Base-by-base conservation (phyloP, 2,329 filamentous ascomycete genomes). In the Aspergillus pseudoglaucus region DNA sequence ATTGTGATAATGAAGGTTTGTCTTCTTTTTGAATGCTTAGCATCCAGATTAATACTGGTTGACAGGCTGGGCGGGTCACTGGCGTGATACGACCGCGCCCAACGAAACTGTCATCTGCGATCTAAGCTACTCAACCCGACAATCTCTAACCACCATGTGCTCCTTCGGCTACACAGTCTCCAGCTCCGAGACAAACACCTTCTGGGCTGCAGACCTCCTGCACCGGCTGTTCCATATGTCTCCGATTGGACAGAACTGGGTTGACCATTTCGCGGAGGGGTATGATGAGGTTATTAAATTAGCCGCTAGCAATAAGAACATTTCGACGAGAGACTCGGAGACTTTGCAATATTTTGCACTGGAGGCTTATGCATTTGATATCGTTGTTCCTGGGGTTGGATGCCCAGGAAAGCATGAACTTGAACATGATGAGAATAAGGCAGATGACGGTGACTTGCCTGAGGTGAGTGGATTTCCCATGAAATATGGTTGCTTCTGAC, bases 81-180 rank as follows among this genome's bases (percentile, higher is more conserved):
- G 79, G 79, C 79, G 84, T 47, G 83, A 83, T 39, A 59, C 64
- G 22, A 87, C 87, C 51, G 83, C 76, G 2, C 81, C 82, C 2
- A 66, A 74, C 1, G 83, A 87, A 65, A 87, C 83, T 2, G 84
- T 87, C 54, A 86, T 87, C 64, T 87, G 84, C 66, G 74, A 76
- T 4, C 70, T 79, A 1, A 85, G 82, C 1, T 87, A 81, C 64
- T 59, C 68, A 33, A 74, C 73, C 42, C 80, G 83, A 43, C 76
- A 74, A 32, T 75, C 74, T 17, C 75, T 87, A 6, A 71, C 76
- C 44, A 74, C 75, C 25, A 72, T 87, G 59, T 87, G 84, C 63
- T 75, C 73, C 22, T 69, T 76, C 15, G 84, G 83, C 44, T 86
- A 84, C 66, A 81, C 75, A 6, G 78, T 87, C 6, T 73, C 81